A percentile compares a stretch with the other conserved stretches of the same genome.
These are phyloP conservation scores for Emergomyces pasteurianus DNA, from an alignment of 2,329 filamentous ascomycete genomes.

Conservation along the genomic window DNA sequence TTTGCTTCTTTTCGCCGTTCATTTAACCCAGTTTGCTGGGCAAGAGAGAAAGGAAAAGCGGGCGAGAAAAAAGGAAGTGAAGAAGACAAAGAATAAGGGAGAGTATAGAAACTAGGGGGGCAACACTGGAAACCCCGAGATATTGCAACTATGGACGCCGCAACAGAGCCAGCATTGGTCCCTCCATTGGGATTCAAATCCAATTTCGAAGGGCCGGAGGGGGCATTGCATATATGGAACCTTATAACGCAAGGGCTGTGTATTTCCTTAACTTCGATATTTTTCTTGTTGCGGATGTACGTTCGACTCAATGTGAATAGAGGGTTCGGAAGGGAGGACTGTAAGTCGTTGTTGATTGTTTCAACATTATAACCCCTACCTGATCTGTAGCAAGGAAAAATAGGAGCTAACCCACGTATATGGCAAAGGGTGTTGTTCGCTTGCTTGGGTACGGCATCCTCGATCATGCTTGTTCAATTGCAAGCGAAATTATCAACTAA, in stretches of 20 bases:
- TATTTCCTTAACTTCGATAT: conserved; percentile 16
- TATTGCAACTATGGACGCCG: not conserved
- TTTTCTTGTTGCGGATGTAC: conserved; percentile 17
- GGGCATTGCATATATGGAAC: conserved; percentile 18
- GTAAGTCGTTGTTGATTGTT: conserved; percentile 11
- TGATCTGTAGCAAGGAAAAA: not conserved
- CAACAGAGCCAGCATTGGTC: not conserved
- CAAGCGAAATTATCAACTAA: not conserved
- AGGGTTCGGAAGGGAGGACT: conserved; percentile 17
- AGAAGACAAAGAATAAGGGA: not conserved
- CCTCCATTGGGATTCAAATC: conserved; percentile 1
- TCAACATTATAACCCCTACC: not conserved
- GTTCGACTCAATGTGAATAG: conserved; percentile 15
- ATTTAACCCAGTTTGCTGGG: not conserved
- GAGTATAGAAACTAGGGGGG: not conserved
- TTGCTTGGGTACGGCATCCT: not conserved
- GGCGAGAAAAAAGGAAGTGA: too few species aligned
- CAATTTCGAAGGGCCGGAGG: conserved; percentile 8
- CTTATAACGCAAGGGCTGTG: conserved; percentile 18
- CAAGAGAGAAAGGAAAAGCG: not conserved
- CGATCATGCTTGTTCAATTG: not conserved
- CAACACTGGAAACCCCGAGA: not conserved
- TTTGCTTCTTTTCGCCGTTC: not conserved
- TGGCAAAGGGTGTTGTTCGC: conserved; percentile 1
- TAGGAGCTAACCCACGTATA: not conserved